A percentile compares a stretch with the other conserved stretches of the same genome.
These are phyloP conservation scores for Pestalotiopsis sp. DNA, from an alignment of 2,329 filamentous ascomycete genomes.

Conservation along the genomic window DNA sequence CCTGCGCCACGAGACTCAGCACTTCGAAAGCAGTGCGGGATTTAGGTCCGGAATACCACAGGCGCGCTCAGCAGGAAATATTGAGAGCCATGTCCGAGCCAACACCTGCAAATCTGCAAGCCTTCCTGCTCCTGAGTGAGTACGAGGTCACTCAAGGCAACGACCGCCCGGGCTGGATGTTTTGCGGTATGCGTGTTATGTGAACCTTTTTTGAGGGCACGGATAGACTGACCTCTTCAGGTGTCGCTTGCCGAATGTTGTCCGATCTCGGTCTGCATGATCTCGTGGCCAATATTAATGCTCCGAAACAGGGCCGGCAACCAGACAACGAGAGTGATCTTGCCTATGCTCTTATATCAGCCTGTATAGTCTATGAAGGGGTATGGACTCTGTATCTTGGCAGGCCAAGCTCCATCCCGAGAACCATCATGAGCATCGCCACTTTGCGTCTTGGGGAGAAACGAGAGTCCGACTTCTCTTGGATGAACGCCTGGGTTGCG, in stretches of 20 bases:
- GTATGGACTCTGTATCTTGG: neutral
- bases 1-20: neutral
- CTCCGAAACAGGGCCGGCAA: neutral
- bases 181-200: neutral
- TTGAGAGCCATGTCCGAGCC: neutral
- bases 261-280: neutral
- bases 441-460: neutral
- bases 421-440: neutral
- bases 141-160: neutral
- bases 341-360: neutral
- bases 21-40: neutral
- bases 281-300: neutral
- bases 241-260: neutral
- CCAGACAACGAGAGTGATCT: neutral
- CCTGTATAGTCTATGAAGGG: neutral
- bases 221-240: neutral
- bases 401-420: neutral
- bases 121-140: neutral
- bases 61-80: neutral
- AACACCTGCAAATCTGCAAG: neutral
- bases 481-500: neutral
- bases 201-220: neutral
- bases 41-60: neutral
- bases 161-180: neutral
- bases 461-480: neutral